Conservation (phyloP, 768 basidiomycete species). For the Trametopsis cervina region DNA sequence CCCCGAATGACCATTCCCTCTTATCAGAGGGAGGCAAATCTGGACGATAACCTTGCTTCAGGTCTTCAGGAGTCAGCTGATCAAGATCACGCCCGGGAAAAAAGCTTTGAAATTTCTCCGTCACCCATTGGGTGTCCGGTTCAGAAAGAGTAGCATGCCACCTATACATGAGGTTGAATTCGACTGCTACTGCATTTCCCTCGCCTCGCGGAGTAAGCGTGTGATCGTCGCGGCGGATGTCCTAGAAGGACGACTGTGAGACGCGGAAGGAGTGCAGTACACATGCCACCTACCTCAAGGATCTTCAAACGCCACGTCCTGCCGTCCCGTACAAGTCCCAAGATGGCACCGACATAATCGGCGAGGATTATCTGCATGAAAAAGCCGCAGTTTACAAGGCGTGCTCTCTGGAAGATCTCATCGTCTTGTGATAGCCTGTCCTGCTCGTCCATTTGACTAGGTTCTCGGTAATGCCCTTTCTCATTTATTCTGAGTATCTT, state of each 20-base stretch:
- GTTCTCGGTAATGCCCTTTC: slow-evolving; percentile 33
- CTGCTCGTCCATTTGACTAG: slow-evolving; percentile 14
- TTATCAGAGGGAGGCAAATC: neutral
- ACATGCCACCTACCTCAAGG: slow-evolving; percentile 36
- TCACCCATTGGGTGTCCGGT: slow-evolving; percentile 50
- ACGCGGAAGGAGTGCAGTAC: neutral
- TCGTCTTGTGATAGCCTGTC: slow-evolving; percentile 49
- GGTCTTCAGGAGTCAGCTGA: slow-evolving; percentile 15
- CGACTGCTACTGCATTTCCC: slow-evolving; percentile 67
- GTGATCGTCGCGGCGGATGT: neutral
- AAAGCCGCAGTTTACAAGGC: slow-evolving; percentile 67
- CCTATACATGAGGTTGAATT: slow-evolving; percentile 47
- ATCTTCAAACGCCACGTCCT: slow-evolving; percentile 64
- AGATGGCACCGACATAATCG: slow-evolving; percentile 73
- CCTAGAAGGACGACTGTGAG: neutral
- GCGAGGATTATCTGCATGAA: slow-evolving; percentile 63
- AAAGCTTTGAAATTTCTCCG: slow-evolving; percentile 34
- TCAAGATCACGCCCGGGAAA: slow-evolving; percentile 36
- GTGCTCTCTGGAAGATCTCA: slow-evolving; percentile 68
- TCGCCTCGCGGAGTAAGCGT: slow-evolving; percentile 32
- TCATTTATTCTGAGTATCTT: slow-evolving; percentile 69
- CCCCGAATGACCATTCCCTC: slow-evolving; percentile 2
- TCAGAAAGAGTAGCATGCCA: slow-evolving; percentile 63
- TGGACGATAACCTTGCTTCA: slow-evolving; percentile 1
- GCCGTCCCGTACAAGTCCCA: slow-evolving; percentile 62